Percentiles rank a stretch among this genome's conserved stretches.
These are phyloP conservation scores for Leucocoprinus leucothites DNA, from an alignment of 768 basidiomycete genomes.

Conservation along the genomic window DNA sequence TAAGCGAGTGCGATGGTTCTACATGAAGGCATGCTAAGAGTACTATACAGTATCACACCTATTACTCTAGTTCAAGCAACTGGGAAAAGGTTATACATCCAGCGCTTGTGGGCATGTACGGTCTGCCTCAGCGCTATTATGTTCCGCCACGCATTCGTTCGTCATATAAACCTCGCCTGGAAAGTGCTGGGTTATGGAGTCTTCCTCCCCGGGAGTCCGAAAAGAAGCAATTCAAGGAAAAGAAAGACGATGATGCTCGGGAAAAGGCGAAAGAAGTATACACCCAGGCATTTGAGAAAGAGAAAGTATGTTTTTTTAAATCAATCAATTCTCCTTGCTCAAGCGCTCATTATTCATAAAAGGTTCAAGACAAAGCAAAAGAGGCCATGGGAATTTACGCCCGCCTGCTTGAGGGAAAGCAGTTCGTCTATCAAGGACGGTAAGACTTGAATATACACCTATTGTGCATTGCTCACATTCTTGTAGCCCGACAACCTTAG, in stretches of 20 bases:
- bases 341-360: not conserved
- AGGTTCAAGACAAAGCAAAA: constrained; percentile 62
- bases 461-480: not conserved
- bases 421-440: constrained; percentile 52
- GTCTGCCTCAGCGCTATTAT: constrained; percentile 72
- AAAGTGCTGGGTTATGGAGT: constrained; percentile 64
- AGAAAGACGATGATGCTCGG: constrained; percentile 26
- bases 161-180: constrained; percentile 52
- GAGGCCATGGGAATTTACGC: constrained; percentile 55
- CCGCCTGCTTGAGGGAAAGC: constrained; percentile 46
- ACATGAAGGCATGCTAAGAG: not conserved
- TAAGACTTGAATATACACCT: constrained; percentile 21
- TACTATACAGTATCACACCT: constrained; percentile 52
- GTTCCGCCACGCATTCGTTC: constrained; percentile 62
- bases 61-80: constrained; percentile 62
- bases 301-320: constrained; percentile 44
- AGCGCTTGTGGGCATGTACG: constrained; percentile 52
- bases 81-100: constrained; percentile 57
- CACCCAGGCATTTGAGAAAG: constrained; percentile 57
- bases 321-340: not conserved
- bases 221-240: constrained; percentile 38
- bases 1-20: constrained; percentile 31
- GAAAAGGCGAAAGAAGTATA: constrained; percentile 34
- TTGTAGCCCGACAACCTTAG: constrained; percentile 58
- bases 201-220: constrained; percentile 30